phyloP scores from a whole-genome alignment of 257 asterid species.

The Vinca minor region DNA sequence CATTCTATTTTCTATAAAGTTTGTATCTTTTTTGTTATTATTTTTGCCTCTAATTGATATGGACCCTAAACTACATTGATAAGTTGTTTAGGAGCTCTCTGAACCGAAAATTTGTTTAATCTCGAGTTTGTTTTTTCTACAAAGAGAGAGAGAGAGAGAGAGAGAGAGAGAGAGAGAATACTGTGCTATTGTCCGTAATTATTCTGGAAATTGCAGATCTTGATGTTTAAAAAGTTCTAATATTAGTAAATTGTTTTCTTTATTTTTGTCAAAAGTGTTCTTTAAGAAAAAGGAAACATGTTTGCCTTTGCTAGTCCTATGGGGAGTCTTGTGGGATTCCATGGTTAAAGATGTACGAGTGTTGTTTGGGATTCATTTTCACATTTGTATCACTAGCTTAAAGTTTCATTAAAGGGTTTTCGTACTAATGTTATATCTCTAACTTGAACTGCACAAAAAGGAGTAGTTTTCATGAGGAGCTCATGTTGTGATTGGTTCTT shows the following conservation, averaged over 20 bases:
- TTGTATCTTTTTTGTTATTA: background rate
- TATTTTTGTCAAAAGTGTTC: background rate
- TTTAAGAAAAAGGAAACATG: background rate
- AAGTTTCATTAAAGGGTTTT: background rate
- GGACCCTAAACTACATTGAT: too few species aligned
- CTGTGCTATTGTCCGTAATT: background rate
- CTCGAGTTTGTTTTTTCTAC: background rate
- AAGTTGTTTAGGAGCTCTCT: too few species aligned
- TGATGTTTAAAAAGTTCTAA: background rate
- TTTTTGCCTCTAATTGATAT: background rate
- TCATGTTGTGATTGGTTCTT: too few species aligned
- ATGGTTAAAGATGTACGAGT: background rate
- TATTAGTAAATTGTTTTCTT: background rate
- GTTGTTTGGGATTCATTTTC: background rate
- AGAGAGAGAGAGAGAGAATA: too few species aligned
- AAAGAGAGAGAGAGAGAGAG: too few species aligned
- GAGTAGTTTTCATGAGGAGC: background rate
- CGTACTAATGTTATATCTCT: background rate
- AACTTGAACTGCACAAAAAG: background rate
- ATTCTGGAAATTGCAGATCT: background rate
- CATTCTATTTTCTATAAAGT: background rate
- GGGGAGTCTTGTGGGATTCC: background rate
- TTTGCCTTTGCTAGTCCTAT: background rate
- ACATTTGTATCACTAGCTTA: background rate
- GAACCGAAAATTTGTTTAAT: background rate